phyloP scores from a whole-genome alignment of 768 basidiomycete genomes.

The Amylocystis lapponica region DNA sequence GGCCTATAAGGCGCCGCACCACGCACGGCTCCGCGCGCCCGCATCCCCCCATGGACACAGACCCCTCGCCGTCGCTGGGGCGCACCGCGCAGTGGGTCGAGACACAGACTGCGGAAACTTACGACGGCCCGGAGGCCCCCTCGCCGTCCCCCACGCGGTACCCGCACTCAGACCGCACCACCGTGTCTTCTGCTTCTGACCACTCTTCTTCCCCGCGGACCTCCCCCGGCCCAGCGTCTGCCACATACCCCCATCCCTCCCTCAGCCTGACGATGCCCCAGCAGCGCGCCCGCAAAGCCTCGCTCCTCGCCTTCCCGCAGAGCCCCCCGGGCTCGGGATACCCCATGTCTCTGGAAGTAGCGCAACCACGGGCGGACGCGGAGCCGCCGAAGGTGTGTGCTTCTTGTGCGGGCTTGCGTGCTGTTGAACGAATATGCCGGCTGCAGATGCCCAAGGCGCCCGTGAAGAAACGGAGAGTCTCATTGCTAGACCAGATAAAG shows the following conservation, averaged over 20 bases:
- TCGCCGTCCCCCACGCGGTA: slow-evolving; percentile 6
- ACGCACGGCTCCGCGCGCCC: no score
- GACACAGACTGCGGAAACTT: slow-evolving; percentile 15
- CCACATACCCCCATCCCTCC: slow-evolving; percentile 2
- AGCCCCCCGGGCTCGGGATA: slow-evolving; percentile 22
- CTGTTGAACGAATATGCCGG: background rate
- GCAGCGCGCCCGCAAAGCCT: slow-evolving; percentile 8
- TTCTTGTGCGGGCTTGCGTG: background rate
- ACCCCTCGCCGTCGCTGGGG: slow-evolving; percentile 3
- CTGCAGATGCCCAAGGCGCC: slow-evolving; percentile 13
- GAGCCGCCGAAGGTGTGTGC: slow-evolving; percentile 12
- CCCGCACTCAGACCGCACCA: slow-evolving; percentile 18
- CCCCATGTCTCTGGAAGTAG: slow-evolving; percentile 17
- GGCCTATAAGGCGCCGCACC: no score
- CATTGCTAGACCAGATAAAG: slow-evolving; percentile 18
- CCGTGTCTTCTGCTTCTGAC: slow-evolving; percentile 19
- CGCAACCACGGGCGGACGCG: slow-evolving; percentile 6
- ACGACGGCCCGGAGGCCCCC: slow-evolving; percentile 11
- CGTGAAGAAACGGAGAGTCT: slow-evolving; percentile 18
- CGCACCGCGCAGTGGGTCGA: slow-evolving; percentile 20
- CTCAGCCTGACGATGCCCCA: slow-evolving; percentile 6
- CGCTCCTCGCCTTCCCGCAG: slow-evolving; percentile 19
- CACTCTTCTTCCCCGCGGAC: slow-evolving; percentile 11
- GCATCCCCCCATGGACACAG: background rate
- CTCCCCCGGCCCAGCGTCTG: slow-evolving; percentile 1